Evolutionary conservation across 73 alveolate species (phyloP).

Genomic region (Paramecium bursaria): DNA sequence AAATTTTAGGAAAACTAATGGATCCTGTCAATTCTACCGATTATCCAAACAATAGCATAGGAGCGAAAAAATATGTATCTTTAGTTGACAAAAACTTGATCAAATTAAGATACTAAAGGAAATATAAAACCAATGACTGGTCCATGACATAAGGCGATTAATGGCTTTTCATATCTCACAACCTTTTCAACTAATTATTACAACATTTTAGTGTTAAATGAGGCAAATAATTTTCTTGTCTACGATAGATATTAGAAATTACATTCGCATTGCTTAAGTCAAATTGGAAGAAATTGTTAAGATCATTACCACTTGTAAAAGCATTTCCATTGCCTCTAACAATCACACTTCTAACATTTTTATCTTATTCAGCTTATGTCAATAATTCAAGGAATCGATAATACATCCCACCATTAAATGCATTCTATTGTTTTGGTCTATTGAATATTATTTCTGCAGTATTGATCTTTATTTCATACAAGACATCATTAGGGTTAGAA

Average conservation of each 20-base stretch:
- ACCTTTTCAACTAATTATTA: background rate
- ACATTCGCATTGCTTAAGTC: slow-evolving; percentile 6
- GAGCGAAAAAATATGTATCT: slow-evolving; percentile 15
- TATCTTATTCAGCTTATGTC: slow-evolving; percentile 33
- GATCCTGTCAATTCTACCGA: background rate
- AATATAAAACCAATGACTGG: slow-evolving; percentile 7
- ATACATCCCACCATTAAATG: slow-evolving; percentile 33
- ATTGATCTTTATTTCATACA: slow-evolving; percentile 3
- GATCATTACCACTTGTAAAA: slow-evolving; percentile 39
- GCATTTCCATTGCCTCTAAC: slow-evolving; percentile 42
- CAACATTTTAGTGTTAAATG: slow-evolving; percentile 3
- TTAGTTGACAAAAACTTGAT: slow-evolving; percentile 17
- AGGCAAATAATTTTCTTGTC: slow-evolving; percentile 16
- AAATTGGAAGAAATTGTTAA: slow-evolving; percentile 19
- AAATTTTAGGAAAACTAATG: background rate
- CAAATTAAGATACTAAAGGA: background rate
- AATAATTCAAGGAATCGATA: background rate
- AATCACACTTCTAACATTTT: background rate
- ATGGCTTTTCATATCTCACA: background rate
- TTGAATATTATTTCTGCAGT: background rate
- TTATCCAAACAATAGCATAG: slow-evolving; percentile 3
- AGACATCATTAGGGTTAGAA: slow-evolving; percentile 52
- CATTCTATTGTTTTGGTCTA: slow-evolving; percentile 33
- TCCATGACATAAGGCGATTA: slow-evolving; percentile 1
- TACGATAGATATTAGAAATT: background rate